A percentile compares a stretch with the other conserved stretches of the same genome.
Evolutionary conservation across 73 alveolate genomes (phyloP).

Genomic region (Effrenium voratum): DNA sequence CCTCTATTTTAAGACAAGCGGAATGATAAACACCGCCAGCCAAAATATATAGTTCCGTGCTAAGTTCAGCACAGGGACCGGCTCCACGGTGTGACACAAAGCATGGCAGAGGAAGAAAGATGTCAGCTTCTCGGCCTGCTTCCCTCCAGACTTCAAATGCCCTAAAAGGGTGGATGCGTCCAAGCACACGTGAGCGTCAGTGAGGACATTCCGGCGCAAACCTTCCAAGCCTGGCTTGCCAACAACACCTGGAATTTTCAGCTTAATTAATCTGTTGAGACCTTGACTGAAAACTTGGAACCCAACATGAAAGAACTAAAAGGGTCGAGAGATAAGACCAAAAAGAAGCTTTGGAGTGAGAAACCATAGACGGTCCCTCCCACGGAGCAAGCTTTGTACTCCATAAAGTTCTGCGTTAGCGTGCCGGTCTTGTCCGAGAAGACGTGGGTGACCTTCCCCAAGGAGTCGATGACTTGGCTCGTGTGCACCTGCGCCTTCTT

Average conservation of each 20-base stretch:
- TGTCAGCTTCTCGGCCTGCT: constrained; percentile 26
- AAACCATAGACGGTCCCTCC: constrained; percentile 36
- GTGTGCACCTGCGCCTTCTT: constrained; percentile 64
- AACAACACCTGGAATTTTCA: too few species aligned
- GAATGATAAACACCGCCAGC: background rate
- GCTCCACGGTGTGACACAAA: constrained; percentile 83
- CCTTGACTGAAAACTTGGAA: too few species aligned
- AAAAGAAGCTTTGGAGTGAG: background rate
- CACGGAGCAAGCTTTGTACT: constrained; percentile 58
- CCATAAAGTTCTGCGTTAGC: constrained; percentile 84
- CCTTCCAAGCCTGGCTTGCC: constrained; percentile 49
- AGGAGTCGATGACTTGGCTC: constrained; percentile 67
- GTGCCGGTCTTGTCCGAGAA: constrained; percentile 91
- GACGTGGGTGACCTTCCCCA: constrained; percentile 69
- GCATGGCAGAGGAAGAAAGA: constrained; percentile 66
- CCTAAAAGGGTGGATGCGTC: background rate
- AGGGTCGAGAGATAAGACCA: too few species aligned
- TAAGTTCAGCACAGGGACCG: background rate
- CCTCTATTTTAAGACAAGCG: too few species aligned
- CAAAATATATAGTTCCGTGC: background rate
- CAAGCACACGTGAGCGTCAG: background rate
- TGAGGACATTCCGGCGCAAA: background rate
- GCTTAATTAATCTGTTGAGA: too few species aligned
- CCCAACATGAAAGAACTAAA: too few species aligned
- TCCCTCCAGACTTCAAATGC: background rate